These are phyloP conservation scores for Chaetomiaceae sp. DNA, from an alignment of 2,329 filamentous ascomycete species.

Conservation along the genomic window DNA sequence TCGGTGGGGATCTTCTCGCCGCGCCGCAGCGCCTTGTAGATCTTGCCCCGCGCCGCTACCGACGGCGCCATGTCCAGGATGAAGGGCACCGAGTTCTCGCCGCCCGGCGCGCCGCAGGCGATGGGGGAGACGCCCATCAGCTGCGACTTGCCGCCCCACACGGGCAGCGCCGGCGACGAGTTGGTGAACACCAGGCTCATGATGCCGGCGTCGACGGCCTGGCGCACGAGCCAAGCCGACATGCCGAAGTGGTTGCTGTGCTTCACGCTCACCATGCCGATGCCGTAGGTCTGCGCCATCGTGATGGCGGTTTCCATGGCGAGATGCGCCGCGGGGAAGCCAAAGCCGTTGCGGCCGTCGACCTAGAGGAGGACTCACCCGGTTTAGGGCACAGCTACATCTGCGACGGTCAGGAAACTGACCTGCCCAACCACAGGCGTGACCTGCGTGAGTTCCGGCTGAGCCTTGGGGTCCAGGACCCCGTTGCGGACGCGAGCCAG, in stretches of 20 bases:
- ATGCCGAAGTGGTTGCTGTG: constrained; percentile 81
- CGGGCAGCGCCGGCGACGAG: constrained; percentile 64
- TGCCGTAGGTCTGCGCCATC: constrained; percentile 58
- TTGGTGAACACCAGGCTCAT: constrained; percentile 68
- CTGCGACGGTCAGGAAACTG: neutral
- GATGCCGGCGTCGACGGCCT: constrained; percentile 66
- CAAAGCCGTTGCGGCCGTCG: constrained; percentile 65
- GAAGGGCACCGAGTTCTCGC: constrained; percentile 44
- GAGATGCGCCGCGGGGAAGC: constrained; percentile 61
- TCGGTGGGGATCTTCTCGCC: constrained; percentile 63
- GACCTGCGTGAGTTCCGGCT: constrained; percentile 51
- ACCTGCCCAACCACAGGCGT: constrained; percentile 67
- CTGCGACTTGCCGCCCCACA: constrained; percentile 61
- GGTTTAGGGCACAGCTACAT: no score
- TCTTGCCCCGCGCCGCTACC: constrained; percentile 64
- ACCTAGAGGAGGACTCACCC: no score
- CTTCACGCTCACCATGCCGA: constrained; percentile 70
- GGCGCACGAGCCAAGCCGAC: constrained; percentile 73
- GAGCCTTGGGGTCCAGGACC: constrained; percentile 56
- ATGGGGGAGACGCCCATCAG: constrained; percentile 70
- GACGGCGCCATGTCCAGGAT: constrained; percentile 71
- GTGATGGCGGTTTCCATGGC: constrained; percentile 63
- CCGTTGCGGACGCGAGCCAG: constrained; percentile 65
- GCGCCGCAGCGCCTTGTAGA: constrained; percentile 61
- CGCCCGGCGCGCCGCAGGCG: constrained; percentile 67